A percentile compares a stretch with the other conserved stretches of the same genome.
Evolutionary conservation across 805 yeast species (phyloP).

Genomic region (Teunomyces panamensis): DNA sequence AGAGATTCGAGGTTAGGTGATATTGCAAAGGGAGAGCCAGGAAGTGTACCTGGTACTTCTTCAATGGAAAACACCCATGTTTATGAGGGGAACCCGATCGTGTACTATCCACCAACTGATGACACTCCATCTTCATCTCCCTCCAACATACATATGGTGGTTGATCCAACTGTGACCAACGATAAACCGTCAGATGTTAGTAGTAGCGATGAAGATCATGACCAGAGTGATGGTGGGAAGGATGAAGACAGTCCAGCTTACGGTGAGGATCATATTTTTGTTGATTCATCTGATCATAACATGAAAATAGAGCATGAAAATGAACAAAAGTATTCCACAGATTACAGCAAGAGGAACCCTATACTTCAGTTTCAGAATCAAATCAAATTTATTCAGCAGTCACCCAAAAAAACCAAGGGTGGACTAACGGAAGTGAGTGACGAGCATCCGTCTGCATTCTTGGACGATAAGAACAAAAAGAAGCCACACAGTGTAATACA

Average conservation of each 20-base stretch:
- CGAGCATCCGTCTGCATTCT: neutral
- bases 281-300: neutral
- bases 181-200: constrained; percentile 14
- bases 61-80: neutral
- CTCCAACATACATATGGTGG: neutral
- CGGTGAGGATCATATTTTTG: neutral
- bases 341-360: neutral
- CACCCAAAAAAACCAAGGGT: constrained; percentile 6
- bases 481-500: constrained; percentile 29
- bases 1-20: neutral
- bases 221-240: constrained; percentile 1
- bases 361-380: constrained; percentile 7
- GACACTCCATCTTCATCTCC: neutral
- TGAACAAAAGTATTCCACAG: neutral
- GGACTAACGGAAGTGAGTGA: neutral
- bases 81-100: neutral
- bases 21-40: no score
- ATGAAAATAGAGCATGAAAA: neutral
- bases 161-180: constrained; percentile 6
- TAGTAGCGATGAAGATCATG: constrained; percentile 13
- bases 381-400: constrained; percentile 7
- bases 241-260: neutral
- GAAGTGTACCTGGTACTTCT: neutral
- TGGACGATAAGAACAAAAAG: constrained; percentile 11
- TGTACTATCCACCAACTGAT: neutral